Evolutionary conservation across 371 early-diverging fungal genomes (phyloP).

Genomic region (Synchytrium microbalum): DNA sequence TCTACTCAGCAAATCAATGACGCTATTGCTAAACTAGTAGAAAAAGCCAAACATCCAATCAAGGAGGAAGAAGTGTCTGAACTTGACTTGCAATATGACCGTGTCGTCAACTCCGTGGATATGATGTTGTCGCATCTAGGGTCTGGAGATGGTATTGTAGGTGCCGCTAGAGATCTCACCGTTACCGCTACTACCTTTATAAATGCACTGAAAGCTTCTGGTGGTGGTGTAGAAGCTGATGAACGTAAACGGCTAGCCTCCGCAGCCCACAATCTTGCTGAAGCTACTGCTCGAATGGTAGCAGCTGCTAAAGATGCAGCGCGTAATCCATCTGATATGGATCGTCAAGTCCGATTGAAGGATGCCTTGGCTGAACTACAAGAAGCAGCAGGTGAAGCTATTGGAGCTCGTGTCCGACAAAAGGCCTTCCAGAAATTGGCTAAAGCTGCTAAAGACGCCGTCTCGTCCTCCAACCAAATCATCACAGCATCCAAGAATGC

Average conservation of each 20-base stretch:
- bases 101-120: slow-evolving; percentile 24
- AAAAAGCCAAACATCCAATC: slow-evolving; percentile 22
- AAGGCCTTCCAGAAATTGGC: slow-evolving; percentile 27
- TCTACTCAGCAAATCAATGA: slow-evolving; percentile 27
- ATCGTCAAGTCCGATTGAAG: slow-evolving; percentile 19
- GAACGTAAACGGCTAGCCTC: slow-evolving; percentile 20
- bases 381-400: slow-evolving; percentile 18
- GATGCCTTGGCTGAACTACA: slow-evolving; percentile 23
- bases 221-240: slow-evolving; percentile 17
- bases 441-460: slow-evolving; percentile 25
- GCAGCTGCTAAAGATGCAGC: slow-evolving; percentile 37
- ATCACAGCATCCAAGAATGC: slow-evolving; percentile 27
- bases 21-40: slow-evolving; percentile 31
- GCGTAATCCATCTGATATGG: slow-evolving; percentile 19
- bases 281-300: slow-evolving; percentile 40
- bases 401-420: slow-evolving; percentile 24
- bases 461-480: slow-evolving; percentile 32
- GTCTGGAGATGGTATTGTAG: slow-evolving; percentile 30
- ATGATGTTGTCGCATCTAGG: slow-evolving; percentile 19
- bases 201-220: slow-evolving; percentile 29
- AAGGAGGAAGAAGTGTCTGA: slow-evolving; percentile 15
- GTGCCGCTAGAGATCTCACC: slow-evolving; percentile 34
- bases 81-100: slow-evolving; percentile 28
- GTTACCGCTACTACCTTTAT: slow-evolving; percentile 32
- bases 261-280: slow-evolving; percentile 32